Evolutionary conservation across 208 protist species (phyloP).

Genomic region (Leishmania arabica): DNA sequence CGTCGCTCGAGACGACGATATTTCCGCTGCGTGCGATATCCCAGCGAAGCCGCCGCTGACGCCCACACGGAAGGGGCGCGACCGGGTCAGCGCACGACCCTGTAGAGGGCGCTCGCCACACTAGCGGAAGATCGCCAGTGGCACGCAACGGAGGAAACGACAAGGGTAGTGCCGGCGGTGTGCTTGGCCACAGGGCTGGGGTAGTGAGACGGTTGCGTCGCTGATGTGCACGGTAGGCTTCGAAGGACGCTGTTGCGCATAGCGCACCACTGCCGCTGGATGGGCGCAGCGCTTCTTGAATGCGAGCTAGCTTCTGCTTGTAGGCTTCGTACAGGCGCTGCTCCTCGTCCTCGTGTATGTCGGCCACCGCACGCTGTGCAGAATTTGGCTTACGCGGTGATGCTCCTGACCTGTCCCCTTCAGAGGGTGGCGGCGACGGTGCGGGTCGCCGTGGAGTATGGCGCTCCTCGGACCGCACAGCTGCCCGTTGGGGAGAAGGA

Average conservation of each 20-base stretch:
- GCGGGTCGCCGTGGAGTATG: background rate
- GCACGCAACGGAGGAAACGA: background rate
- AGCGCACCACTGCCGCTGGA: background rate
- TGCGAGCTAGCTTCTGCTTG: conserved; percentile 23
- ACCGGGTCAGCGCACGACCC: background rate
- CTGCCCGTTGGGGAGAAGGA: background rate
- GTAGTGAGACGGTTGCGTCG: conserved; percentile 16
- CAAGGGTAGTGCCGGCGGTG: background rate
- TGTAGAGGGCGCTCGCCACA: conserved; percentile 13
- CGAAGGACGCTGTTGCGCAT: background rate
- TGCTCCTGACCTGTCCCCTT: background rate
- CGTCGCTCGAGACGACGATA: conserved; percentile 54
- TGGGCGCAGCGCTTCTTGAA: conserved; percentile 22
- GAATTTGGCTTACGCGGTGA: background rate
- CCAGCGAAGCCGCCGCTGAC: conserved; percentile 37
- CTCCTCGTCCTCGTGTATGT: conserved; percentile 13
- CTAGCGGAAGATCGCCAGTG: background rate
- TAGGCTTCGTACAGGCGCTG: conserved; percentile 23
- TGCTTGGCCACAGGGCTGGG: background rate
- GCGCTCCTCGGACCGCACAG: background rate
- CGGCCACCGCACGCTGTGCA: background rate
- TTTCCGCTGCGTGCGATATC: conserved; percentile 62
- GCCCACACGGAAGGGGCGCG: background rate
- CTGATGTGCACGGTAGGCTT: conserved; percentile 19
- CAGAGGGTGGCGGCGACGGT: background rate